These are phyloP conservation scores for Lactifluus piperatus DNA, from an alignment of 768 basidiomycete genomes.

Conservation along the genomic window DNA sequence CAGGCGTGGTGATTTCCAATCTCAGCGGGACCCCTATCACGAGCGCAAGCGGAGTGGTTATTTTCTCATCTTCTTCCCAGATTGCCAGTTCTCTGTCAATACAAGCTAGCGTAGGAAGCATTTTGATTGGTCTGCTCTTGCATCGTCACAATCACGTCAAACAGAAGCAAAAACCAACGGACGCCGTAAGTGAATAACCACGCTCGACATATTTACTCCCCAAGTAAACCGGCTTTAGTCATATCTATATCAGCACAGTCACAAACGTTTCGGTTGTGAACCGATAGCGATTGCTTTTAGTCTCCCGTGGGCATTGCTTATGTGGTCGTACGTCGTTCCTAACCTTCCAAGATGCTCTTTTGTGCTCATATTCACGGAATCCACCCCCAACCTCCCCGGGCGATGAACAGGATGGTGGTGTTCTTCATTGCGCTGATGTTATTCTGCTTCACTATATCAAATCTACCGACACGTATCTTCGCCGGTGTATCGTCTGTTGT, in stretches of 20 bases:
- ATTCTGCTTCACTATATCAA: constrained; percentile 6
- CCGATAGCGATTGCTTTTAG: constrained; percentile 45
- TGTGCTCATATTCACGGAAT: not conserved
- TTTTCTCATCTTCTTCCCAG: constrained; percentile 34
- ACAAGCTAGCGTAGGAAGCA: constrained; percentile 38
- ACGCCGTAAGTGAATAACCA: not conserved
- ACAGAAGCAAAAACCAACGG: constrained; percentile 26
- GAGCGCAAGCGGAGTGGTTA: not conserved
- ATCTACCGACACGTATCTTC: not conserved
- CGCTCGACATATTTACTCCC: not conserved
- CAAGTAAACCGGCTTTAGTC: constrained; percentile 7
- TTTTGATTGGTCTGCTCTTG: constrained; percentile 38
- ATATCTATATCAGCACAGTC: constrained; percentile 23
- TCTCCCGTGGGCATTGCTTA: constrained; percentile 46
- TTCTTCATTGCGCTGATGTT: constrained; percentile 11
- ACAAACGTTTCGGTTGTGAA: constrained; percentile 36
- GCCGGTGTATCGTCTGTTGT: not conserved
- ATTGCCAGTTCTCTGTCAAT: constrained; percentile 43
- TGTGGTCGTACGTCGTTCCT: constrained; percentile 45
- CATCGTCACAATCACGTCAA: constrained; percentile 34
- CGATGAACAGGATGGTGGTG: constrained; percentile 3
- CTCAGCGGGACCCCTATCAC: not conserved
- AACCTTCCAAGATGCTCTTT: not conserved
- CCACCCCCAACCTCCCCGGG: no score
- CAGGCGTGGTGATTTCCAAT: constrained; percentile 19